These are phyloP conservation scores for Moesziomyces globuligerus DNA, from an alignment of 1,284 basidiomycete genomes.

Conservation along the genomic window DNA sequence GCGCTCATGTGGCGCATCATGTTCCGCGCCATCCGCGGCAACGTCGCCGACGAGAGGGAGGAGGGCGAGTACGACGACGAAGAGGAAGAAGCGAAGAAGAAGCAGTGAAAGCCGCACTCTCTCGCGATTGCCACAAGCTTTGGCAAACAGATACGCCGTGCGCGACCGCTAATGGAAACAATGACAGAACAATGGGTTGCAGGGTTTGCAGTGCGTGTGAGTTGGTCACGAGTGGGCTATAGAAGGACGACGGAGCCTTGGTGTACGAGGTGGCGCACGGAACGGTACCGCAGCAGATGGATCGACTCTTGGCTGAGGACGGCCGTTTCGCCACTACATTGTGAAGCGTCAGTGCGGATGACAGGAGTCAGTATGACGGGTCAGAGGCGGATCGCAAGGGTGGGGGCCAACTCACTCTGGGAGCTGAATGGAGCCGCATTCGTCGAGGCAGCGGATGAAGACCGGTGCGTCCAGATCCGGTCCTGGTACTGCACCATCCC, in stretches of 20 bases:
- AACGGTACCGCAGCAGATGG: conserved; percentile 60
- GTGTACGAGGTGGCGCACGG: conserved; percentile 52
- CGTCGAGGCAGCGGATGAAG: conserved; percentile 59
- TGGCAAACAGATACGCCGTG: too few species aligned
- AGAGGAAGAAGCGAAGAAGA: conserved; percentile 44
- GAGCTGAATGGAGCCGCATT: conserved; percentile 52
- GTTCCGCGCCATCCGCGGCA: conserved; percentile 49
- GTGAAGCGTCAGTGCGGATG: not conserved
- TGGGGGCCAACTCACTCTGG: conserved; percentile 54
- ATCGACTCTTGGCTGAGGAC: conserved; percentile 48
- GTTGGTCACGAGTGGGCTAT: conserved; percentile 34
- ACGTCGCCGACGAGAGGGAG: conserved; percentile 55
- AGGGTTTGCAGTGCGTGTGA: not conserved
- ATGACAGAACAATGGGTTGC: too few species aligned
- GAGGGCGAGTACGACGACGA: conserved; percentile 64
- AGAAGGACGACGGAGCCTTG: conserved; percentile 52
- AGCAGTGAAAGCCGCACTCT: too few species aligned
- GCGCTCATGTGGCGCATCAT: conserved; percentile 64
- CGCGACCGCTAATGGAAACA: too few species aligned
- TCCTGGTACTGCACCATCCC: conserved; percentile 23
- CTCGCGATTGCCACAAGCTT: too few species aligned
- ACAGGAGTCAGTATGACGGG: not conserved
- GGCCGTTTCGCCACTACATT: conserved; percentile 43
- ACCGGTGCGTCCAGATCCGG: conserved; percentile 61
- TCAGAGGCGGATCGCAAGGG: not conserved